phyloP scores from a whole-genome alignment of 305 asterid genomes.

The Fraxinus sp. region DNA sequence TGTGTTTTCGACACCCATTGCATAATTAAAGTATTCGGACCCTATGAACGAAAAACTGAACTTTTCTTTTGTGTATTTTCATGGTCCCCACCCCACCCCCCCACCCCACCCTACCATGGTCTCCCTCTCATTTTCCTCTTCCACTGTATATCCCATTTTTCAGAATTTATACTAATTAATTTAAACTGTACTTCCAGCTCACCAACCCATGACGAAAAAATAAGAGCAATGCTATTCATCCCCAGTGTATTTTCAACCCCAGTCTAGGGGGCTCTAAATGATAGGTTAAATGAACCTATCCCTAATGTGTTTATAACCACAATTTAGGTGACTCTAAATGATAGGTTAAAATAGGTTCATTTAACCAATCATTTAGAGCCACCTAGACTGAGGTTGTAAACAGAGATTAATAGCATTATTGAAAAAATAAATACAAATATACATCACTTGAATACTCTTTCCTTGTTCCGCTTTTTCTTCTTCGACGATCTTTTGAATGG shows the following conservation, averaged over 20 bases:
- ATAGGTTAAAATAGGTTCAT: too few species aligned
- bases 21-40: constrained; percentile 22
- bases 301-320: too few species aligned
- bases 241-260: too few species aligned
- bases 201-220: background rate
- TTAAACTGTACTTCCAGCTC: background rate
- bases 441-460: background rate
- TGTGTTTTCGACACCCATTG: constrained; percentile 34
- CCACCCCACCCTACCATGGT: background rate
- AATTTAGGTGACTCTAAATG: too few species aligned
- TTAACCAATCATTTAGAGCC: too few species aligned
- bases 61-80: constrained; percentile 9
- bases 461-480: background rate
- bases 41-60: constrained; percentile 19
- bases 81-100: background rate
- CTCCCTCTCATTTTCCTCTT: background rate
- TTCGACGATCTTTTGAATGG: background rate
- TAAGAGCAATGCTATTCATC: too few species aligned
- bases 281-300: too few species aligned
- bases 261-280: too few species aligned
- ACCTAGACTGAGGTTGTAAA: too few species aligned
- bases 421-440: background rate
- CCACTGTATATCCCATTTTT: background rate
- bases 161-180: constrained; percentile 3
- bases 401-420: too few species aligned